phyloP scores from a whole-genome alignment of 2,329 filamentous ascomycete genomes.

The Pochonia chlamydosporia region DNA sequence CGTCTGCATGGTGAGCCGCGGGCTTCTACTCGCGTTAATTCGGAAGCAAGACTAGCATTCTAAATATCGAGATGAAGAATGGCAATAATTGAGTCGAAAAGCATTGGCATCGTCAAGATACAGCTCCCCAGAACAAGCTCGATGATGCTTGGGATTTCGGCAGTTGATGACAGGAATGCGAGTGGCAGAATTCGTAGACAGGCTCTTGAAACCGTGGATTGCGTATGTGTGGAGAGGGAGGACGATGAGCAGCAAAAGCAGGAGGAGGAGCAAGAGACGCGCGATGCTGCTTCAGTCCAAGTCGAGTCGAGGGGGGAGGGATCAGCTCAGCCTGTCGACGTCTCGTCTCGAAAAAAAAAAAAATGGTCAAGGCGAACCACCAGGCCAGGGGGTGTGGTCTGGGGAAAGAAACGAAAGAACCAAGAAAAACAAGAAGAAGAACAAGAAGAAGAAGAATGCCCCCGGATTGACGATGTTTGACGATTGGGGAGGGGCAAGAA shows the following conservation, averaged over 20 bases:
- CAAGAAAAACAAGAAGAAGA: constrained; percentile 7
- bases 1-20: constrained; percentile 44
- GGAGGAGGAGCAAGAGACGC: not conserved
- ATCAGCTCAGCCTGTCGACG: constrained; percentile 3
- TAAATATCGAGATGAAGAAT: constrained; percentile 21
- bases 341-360: constrained; percentile 2
- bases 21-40: constrained; percentile 32
- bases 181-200: not conserved
- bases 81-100: constrained; percentile 1
- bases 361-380: too few relatives aligned
- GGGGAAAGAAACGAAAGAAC: constrained; percentile 2
- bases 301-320: not conserved
- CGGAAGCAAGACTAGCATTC: constrained; percentile 30
- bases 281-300: too few relatives aligned
- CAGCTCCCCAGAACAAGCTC: not conserved
- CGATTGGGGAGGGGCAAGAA: not conserved
- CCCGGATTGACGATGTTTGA: not conserved
- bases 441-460: constrained; percentile 9
- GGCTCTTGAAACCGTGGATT: constrained; percentile 2
- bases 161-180: constrained; percentile 1
- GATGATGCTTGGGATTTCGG: not conserved
- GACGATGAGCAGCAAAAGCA: not conserved
- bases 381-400: too few relatives aligned
- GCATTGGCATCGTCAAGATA: constrained; percentile 12
- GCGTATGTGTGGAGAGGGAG: not conserved